Percentiles rank a stretch among this genome's conserved stretches.
These are phyloP conservation scores for Gnaphalium uliginosum DNA, from an alignment of 129 eudicot genomes.

Conservation along the genomic window DNA sequence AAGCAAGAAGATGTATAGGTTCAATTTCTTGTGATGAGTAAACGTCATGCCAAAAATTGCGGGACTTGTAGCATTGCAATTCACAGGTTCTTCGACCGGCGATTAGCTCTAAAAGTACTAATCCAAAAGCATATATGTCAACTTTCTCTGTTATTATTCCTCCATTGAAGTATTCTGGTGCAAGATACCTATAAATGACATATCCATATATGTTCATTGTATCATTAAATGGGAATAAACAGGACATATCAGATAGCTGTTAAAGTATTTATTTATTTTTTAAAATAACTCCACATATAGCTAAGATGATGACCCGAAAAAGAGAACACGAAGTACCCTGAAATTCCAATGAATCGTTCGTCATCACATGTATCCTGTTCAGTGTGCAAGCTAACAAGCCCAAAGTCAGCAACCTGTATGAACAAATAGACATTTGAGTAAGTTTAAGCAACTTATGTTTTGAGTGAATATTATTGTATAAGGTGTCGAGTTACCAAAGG, in stretches of 20 bases:
- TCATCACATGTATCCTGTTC: constrained; percentile 59
- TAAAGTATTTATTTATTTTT: too few relatives aligned
- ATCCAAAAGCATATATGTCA: constrained; percentile 88
- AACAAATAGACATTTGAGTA: constrained; percentile 1
- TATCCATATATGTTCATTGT: background rate
- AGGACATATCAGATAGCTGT: constrained; percentile 3
- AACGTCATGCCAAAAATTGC: constrained; percentile 44
- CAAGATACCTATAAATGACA: constrained; percentile 56
- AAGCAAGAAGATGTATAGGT: constrained; percentile 45
- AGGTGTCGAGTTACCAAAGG: constrained; percentile 62
- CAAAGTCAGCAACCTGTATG: constrained; percentile 90
- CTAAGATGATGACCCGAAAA: background rate
- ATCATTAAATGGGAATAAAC: background rate
- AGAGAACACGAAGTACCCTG: constrained; percentile 53
- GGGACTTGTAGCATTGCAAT: constrained; percentile 42
- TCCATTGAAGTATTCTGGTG: constrained; percentile 78
- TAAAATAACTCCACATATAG: background rate
- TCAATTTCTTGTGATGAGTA: constrained; percentile 44
- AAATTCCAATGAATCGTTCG: constrained; percentile 59
- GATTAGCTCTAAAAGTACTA: constrained; percentile 77
- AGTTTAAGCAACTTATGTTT: background rate
- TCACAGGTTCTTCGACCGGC: constrained; percentile 62
- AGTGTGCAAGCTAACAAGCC: constrained; percentile 74
- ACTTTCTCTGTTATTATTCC: constrained; percentile 77
- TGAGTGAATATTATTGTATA: background rate